Percentiles rank a stretch among this genome's conserved stretches.
These are phyloP conservation scores for Linanthus parryae DNA, from an alignment of 148 eudicot species.

Conservation along the genomic window DNA sequence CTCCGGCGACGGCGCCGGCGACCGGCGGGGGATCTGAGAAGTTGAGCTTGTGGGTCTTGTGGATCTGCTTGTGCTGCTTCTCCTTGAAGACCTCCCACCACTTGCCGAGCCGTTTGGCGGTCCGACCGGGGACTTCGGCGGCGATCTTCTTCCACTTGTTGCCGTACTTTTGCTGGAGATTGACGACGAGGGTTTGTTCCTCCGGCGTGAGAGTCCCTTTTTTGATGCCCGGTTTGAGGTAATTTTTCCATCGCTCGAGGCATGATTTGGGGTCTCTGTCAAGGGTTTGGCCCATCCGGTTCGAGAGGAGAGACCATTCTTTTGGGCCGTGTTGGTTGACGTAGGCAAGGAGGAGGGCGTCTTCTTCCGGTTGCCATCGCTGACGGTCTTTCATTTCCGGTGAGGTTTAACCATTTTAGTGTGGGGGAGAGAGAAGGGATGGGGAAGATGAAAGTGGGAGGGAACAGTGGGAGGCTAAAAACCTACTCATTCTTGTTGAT, in stretches of 20 bases:
- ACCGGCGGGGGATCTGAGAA: constrained; percentile 1
- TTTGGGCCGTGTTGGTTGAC: constrained; percentile 27
- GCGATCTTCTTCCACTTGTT: constrained; percentile 40
- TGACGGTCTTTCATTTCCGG: constrained; percentile 31
- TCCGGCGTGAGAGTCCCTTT: too few relatives aligned
- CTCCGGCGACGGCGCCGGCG: constrained; percentile 15
- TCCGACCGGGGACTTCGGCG: constrained; percentile 33
- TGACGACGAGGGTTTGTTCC: too few relatives aligned
- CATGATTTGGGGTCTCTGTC: too few relatives aligned
- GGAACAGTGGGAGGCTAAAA: too few relatives aligned
- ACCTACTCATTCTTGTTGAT: too few relatives aligned
- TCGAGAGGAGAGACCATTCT: constrained; percentile 30
- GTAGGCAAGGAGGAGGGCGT: constrained; percentile 22
- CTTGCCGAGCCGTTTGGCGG: too few relatives aligned
- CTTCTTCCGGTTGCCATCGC: constrained; percentile 32
- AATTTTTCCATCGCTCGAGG: too few relatives aligned
- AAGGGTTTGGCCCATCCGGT: constrained; percentile 28
- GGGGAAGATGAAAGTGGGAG: too few relatives aligned
- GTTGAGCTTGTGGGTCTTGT: constrained; percentile 8
- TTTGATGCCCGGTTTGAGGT: too few relatives aligned
- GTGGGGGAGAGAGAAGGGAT: too few relatives aligned
- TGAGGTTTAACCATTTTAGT: too few relatives aligned
- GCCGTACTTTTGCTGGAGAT: constrained; percentile 29
- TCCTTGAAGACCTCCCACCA: constrained; percentile 44
- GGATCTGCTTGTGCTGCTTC: constrained; percentile 30